Conservation (phyloP, 1,284 basidiomycete genomes). For the Rhodotorula sp. region DNA sequence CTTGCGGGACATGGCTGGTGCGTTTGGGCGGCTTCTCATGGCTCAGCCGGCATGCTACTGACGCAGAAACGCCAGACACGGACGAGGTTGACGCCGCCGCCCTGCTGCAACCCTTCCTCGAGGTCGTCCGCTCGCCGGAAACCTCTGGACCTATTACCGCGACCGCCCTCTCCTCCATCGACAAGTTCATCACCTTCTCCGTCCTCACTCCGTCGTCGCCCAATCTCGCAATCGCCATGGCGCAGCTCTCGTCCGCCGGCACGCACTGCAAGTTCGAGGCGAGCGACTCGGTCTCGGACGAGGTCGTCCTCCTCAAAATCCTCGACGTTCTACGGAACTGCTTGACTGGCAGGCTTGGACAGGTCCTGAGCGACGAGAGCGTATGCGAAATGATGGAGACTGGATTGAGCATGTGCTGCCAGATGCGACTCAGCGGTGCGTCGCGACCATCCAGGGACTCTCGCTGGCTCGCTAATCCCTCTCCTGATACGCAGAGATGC, state of each 20-base stretch:
- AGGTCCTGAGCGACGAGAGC: slow-evolving; percentile 79
- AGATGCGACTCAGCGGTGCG: slow-evolving; percentile 89
- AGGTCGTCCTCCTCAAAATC: slow-evolving; percentile 89
- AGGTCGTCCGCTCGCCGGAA: slow-evolving; percentile 75
- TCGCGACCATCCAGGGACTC: slow-evolving; percentile 32
- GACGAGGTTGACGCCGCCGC: slow-evolving; percentile 46
- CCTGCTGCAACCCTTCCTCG: slow-evolving; percentile 83
- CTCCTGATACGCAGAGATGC: slow-evolving; percentile 63
- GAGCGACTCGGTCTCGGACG: slow-evolving; percentile 91
- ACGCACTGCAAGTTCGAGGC: slow-evolving; percentile 98
- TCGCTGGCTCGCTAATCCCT: slow-evolving; percentile 4
- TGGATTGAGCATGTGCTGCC: slow-evolving; percentile 93
- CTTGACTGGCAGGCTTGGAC: slow-evolving; percentile 66
- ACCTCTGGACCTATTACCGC: slow-evolving; percentile 53
- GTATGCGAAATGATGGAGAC: slow-evolving; percentile 99
- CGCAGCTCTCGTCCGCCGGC: slow-evolving; percentile 81
- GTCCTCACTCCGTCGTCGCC: slow-evolving; percentile 47
- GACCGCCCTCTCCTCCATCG: slow-evolving; percentile 50
- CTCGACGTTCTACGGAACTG: slow-evolving; percentile 86
- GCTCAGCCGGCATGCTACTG: slow-evolving; percentile 10
- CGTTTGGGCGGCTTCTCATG: slow-evolving; percentile 44
- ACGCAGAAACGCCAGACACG: not conserved
- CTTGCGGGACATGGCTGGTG: slow-evolving; percentile 71
- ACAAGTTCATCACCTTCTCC: slow-evolving; percentile 51
- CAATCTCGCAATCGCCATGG: slow-evolving; percentile 58